phyloP scores from a whole-genome alignment of 140 eudicot species.

The Erigeron philadelphicus region DNA sequence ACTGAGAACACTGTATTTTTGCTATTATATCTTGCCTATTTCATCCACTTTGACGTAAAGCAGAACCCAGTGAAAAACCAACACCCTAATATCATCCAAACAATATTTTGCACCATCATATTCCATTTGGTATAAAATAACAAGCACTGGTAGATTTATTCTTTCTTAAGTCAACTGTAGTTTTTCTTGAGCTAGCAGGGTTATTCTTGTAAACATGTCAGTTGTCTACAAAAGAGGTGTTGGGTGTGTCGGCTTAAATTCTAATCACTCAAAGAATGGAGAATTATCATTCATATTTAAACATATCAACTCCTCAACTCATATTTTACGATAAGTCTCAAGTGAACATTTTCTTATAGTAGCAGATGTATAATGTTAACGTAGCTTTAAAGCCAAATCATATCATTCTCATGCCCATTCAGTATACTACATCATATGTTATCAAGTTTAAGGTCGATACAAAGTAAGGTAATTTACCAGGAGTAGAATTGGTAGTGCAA shows the following conservation, averaged over 20 bases:
- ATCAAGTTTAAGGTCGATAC: neutral
- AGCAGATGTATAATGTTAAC: neutral
- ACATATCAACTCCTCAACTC: neutral
- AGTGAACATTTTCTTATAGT: neutral
- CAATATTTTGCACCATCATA: too few relatives aligned
- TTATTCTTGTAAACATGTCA: neutral
- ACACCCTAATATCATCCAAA: too few relatives aligned
- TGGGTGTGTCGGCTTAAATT: neutral
- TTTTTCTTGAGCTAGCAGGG: neutral
- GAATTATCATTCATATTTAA: neutral
- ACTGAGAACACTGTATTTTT: too few relatives aligned
- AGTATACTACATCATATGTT: neutral
- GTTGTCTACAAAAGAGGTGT: neutral
- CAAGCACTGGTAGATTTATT: neutral
- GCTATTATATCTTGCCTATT: too few relatives aligned
- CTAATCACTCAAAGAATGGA: neutral
- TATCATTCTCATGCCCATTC: neutral
- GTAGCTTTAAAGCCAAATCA: neutral
- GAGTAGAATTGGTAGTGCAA: slow-evolving; percentile 93
- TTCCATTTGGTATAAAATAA: too few relatives aligned
- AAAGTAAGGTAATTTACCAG: slow-evolving; percentile 43
- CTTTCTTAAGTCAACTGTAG: neutral
- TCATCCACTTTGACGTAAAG: too few relatives aligned
- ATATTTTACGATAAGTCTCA: neutral
- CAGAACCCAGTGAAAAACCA: too few relatives aligned